phyloP scores from a whole-genome alignment of 1,139 yeast species.

The Hemisphaericaspora xylanilytica region DNA sequence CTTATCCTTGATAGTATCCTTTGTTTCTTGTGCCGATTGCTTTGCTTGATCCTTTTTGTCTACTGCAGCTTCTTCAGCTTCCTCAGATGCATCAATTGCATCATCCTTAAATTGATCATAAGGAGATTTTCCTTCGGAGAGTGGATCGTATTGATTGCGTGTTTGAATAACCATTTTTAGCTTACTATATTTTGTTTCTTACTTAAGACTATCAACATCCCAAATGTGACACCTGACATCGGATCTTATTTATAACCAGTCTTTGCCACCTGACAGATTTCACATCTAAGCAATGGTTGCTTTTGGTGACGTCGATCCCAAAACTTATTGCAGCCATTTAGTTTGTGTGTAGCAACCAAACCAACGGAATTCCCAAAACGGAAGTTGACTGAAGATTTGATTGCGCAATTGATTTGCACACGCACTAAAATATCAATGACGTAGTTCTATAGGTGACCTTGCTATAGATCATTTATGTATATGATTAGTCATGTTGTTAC shows the following conservation, averaged over 20 bases:
- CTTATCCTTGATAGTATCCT: neutral
- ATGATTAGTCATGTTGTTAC: neutral
- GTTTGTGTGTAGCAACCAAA: too few species aligned
- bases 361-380: slow-evolving; percentile 3
- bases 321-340: too few species aligned
- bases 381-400: neutral
- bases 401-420: neutral
- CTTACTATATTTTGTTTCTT: neutral
- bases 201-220: too few species aligned
- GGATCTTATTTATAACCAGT: neutral
- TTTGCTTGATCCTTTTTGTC: neutral
- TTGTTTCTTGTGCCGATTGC: slow-evolving; percentile 1
- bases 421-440: slow-evolving; percentile 1
- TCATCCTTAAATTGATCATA: slow-evolving; percentile 29
- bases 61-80: neutral
- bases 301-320: neutral
- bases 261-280: too few species aligned
- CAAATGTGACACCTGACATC: neutral
- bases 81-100: neutral
- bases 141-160: slow-evolving; percentile 1
- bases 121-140: slow-evolving; percentile 15
- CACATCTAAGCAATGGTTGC: slow-evolving; percentile 2
- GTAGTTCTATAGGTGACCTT: too few species aligned
- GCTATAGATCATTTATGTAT: too few species aligned
- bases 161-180: slow-evolving; percentile 1